Base-by-base conservation (phyloP, 139 green algal genomes). In the Picochlorum sp. region DNA sequence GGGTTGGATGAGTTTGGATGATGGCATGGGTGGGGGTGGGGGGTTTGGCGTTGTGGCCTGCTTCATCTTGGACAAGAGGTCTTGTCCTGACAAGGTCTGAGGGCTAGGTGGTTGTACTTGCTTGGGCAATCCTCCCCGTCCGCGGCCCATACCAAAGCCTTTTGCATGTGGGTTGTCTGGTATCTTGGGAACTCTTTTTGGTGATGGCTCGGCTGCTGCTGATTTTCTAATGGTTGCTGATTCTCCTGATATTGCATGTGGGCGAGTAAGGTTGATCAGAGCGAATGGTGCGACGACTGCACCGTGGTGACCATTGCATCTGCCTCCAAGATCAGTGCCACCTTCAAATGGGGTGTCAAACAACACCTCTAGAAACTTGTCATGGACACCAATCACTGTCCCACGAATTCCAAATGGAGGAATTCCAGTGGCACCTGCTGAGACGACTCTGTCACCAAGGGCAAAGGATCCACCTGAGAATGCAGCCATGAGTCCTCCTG, bases 371-470 rank as follows among this genome's bases (percentile, higher is more conserved):
- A 85, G 64, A 0, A 77, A 76, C 5, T 85, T 82, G 7, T 88
- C 81, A 59, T 59, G 75, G 7, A 91, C 73, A 28, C 72, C 82
- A 28, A 85, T 74, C 41, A 90, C 72, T 5, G 69, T 80, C 34
- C 88, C 89, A 5, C 74, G 73, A 2, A 66, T 41, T n/a, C 89
- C 89, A 73, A 95, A 92, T 1, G 82, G 58, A 3, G 87, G 89
- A 0, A 62, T 45, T 11, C 79, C 85, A 13, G 65, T 69, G 20
- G 68, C 75, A 20, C 67, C 65, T 57, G 90, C 59, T 32, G 68
- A 79, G 6, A 79, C 80, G 15, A 93, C 80, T 0, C 90, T 71
- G 66, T 97, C 89, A 15, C 90, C 90, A 49, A 95, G 74, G 61
- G 88, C 79, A 65, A 95, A 89, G 1, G 49, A 34, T 5, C 87